Evolutionary conservation across 495 filamentous ascomycete genomes (phyloP), one percentile per base, ranked within the genome.

Genomic region (Penicillium verhagenii): DNA sequence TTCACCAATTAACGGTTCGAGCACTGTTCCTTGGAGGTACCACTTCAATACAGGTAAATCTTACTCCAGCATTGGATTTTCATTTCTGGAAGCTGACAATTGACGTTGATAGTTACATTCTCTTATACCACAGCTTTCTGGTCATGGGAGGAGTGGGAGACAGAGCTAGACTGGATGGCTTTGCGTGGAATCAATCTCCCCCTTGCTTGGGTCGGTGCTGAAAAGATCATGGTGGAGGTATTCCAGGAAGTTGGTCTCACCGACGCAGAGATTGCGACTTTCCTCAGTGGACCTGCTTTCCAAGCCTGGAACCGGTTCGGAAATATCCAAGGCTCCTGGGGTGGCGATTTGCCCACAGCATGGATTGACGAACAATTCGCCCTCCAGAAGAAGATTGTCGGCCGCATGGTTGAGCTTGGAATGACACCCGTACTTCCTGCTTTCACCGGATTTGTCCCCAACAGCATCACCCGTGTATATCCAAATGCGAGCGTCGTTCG

Each of bases 251-350:
- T 76, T 25, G 77, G 77, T 16, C 65, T 82, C 39, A 74, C 68
- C 7, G 67, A 79, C 16, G 50, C 61, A 18, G 73, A 82, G 33
- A 78, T 81, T 37, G 45, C 64, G 0, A 59, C 68, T 3, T 82
- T 75, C 53, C 50, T 82, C 11, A 78, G 72, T 50, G 79, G 80
- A 0, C 79, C 78, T 2, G 77, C 78, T 0, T 82, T 82, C 44
- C 72, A 79, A 50, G 72, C 78, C n/a, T 82, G 80, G 80, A 81
- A 82, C 40, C 73, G 76, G 8, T 78, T 82, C 50, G 80, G 78
- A 4, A 82, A 82, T 43, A 81, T 81, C 33, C 79, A 82, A 59
- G 78, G 78, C 1, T 76, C 71, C 4, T 79, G 74, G 76, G 64
- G 65, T 20, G 76, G 74, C 14, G 60, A 68, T 14, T 49, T 79